A percentile compares a stretch with the other conserved stretches of the same genome.
phyloP scores from a whole-genome alignment of 345 rosid genomes.

The Eucalyptus melliodora region DNA sequence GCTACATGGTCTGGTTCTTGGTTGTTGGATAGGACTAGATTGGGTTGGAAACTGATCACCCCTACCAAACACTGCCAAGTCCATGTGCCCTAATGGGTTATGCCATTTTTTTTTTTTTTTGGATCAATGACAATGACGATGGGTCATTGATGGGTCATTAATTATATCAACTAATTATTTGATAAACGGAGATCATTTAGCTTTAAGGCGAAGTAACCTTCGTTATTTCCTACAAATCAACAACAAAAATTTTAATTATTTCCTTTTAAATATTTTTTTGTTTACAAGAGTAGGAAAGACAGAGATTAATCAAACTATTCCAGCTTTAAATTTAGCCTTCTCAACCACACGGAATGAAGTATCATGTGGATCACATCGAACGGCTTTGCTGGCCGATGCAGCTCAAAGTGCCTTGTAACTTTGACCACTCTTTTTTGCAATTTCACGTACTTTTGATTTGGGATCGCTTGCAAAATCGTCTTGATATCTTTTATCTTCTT shows the following conservation, averaged over 20 bases:
- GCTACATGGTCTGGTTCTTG: fast-evolving
- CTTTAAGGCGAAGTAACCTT: neutral
- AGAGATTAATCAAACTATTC: neutral
- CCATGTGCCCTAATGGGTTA: neutral
- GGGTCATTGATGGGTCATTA: too few species aligned
- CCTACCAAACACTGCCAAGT: fast-evolving
- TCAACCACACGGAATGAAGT: conserved; percentile 55
- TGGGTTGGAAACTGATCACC: fast-evolving
- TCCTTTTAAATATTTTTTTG: neutral
- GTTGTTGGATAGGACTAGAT: fast-evolving
- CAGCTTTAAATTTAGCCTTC: conserved; percentile 34
- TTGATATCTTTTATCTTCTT: conserved; percentile 6
- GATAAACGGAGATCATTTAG: fast-evolving
- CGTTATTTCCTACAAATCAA: neutral
- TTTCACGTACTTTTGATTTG: conserved; percentile 15
- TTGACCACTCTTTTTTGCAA: conserved; percentile 22
- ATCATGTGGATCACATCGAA: conserved; percentile 46
- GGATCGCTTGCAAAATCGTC: conserved; percentile 27
- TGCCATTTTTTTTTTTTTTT: neutral
- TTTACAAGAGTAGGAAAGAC: neutral
- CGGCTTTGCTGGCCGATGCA: conserved; percentile 38
- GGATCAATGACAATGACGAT: too few species aligned
- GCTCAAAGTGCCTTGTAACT: conserved; percentile 31
- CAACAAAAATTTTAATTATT: neutral
- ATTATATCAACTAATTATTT: too few species aligned